Conservation (phyloP, 495 filamentous ascomycete genomes). For the Tuber aestivum region DNA sequence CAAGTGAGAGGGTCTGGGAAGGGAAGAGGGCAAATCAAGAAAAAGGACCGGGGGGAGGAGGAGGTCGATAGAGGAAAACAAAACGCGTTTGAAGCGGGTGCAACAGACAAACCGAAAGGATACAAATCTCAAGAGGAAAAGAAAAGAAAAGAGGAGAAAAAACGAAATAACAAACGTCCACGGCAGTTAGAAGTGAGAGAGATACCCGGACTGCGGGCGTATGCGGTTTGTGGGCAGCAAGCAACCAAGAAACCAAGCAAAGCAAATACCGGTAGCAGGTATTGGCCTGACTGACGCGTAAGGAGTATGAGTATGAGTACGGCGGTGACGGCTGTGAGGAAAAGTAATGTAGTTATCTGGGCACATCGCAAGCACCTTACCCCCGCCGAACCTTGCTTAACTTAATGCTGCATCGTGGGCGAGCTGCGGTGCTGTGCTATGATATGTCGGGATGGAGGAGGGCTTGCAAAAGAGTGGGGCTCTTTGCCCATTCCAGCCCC, state of each 20-base stretch:
- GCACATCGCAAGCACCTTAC: not conserved
- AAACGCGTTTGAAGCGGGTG: slow-evolving; percentile 5
- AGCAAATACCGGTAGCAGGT: not conserved
- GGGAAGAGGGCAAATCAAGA: not conserved
- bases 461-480: not conserved
- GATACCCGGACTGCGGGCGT: not conserved
- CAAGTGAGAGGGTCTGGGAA: not conserved
- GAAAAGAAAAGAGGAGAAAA: not conserved
- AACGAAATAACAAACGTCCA: slow-evolving; percentile 1
- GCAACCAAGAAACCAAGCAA: slow-evolving; percentile 2
- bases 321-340: not conserved
- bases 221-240: not conserved
- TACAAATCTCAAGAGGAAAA: not conserved
- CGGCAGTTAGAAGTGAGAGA: not conserved
- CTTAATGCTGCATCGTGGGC: not conserved
- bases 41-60: not conserved
- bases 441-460: not conserved
- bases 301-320: not conserved
- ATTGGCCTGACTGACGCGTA: not conserved
- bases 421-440: not conserved
- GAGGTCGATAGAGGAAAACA: not conserved
- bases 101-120: not conserved
- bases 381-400: not conserved
- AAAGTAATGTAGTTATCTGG: not conserved
- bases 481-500: not conserved